phyloP scores from a whole-genome alignment of 108 stramenopile species.

The Nitzschia inconspicua region DNA sequence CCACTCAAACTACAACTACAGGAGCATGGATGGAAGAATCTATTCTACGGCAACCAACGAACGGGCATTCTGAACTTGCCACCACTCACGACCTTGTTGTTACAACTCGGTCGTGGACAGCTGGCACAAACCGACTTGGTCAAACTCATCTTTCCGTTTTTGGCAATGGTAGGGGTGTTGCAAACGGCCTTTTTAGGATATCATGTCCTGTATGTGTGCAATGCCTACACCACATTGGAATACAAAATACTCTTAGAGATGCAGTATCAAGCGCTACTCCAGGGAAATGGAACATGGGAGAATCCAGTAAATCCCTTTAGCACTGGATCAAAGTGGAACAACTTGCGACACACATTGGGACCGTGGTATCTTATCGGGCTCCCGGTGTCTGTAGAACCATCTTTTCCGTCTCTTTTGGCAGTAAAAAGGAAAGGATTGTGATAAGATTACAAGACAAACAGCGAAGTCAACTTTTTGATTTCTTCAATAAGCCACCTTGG shows the following conservation, averaged over 20 bases:
- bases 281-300: not conserved
- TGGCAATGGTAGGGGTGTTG: constrained; percentile 28
- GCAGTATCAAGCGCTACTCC: constrained; percentile 1
- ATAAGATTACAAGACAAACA: too few relatives aligned
- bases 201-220: constrained; percentile 35
- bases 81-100: constrained; percentile 32
- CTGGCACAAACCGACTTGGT: constrained; percentile 19
- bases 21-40: constrained; percentile 44
- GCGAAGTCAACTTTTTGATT: too few relatives aligned
- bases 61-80: constrained; percentile 71
- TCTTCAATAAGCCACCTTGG: too few relatives aligned
- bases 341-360: constrained; percentile 31
- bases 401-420: too few relatives aligned
- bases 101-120: constrained; percentile 1
- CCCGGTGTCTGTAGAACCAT: constrained; percentile 27
- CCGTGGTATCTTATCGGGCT: constrained; percentile 26
- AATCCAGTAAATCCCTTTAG: constrained; percentile 32
- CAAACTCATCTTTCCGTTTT: constrained; percentile 44
- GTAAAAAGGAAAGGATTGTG: too few relatives aligned
- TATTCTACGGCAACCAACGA: constrained; percentile 39
- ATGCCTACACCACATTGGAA: constrained; percentile 45
- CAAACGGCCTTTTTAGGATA: constrained; percentile 29
- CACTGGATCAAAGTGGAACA: constrained; percentile 33
- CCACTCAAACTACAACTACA: constrained; percentile 36
- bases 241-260: constrained; percentile 35